phyloP scores from a whole-genome alignment of 352 stramenopile species.

The Globisporangium spinosum region DNA sequence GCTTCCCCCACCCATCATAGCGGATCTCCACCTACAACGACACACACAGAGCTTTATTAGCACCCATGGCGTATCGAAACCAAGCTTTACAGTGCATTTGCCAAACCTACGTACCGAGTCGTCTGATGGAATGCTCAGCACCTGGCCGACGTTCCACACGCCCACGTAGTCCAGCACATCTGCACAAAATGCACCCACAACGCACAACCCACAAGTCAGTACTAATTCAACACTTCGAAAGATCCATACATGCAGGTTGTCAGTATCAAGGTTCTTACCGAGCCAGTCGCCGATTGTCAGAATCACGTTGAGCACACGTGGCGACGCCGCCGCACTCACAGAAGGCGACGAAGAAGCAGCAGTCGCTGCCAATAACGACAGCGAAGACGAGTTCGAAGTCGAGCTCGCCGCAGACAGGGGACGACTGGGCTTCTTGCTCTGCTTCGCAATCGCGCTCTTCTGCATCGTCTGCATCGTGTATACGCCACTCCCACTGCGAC shows the following conservation, averaged over 20 bases:
- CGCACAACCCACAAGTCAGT: not conserved
- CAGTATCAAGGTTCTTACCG: not conserved
- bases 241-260: not conserved
- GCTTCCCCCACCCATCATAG: slow-evolving; percentile 61
- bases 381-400: not conserved
- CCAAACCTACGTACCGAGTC: not conserved
- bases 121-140: slow-evolving; percentile 11
- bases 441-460: not conserved
- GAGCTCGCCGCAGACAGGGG: not conserved
- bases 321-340: not conserved
- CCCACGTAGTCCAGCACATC: slow-evolving; percentile 16
- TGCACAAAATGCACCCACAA: not conserved
- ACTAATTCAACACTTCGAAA: not conserved
- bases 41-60: not conserved
- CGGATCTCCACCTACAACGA: slow-evolving; percentile 44
- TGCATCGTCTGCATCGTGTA: not conserved
- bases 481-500: not conserved
- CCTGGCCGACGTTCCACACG: slow-evolving; percentile 12
- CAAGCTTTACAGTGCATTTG: not conserved
- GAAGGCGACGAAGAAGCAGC: not conserved
- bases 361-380: not conserved
- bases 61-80: not conserved
- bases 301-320: not conserved
- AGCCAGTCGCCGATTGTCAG: slow-evolving; percentile 8
- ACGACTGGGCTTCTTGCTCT: not conserved